These are phyloP conservation scores for Neurospora pannonica DNA, from an alignment of 495 filamentous ascomycete genomes.

Conservation along the genomic window DNA sequence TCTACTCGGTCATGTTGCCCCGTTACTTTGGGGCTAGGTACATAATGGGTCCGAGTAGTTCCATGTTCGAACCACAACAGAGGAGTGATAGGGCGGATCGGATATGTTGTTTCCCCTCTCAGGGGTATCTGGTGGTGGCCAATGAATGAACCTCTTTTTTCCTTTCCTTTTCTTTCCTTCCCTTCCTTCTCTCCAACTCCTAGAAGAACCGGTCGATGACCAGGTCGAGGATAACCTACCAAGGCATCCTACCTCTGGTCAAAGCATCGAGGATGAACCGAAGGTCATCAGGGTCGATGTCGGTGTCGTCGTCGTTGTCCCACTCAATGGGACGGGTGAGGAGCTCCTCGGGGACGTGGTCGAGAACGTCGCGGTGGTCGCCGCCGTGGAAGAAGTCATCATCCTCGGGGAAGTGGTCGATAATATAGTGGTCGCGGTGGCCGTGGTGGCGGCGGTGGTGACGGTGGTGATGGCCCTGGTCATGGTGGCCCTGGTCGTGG, in stretches of 20 bases:
- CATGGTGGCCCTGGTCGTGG: not conserved
- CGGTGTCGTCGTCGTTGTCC: not conserved
- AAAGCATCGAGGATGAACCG: not conserved
- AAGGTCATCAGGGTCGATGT: not conserved
- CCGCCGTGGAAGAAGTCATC: not conserved
- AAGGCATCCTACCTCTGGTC: not conserved
- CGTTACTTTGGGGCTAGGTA: not conserved
- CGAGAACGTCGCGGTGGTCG: not conserved
- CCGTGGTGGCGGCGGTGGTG: not conserved
- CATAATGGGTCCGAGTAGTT: not conserved
- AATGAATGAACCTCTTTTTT: not conserved
- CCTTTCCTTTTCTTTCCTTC: not conserved
- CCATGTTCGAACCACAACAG: not conserved
- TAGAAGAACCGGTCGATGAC: not conserved
- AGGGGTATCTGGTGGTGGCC: not conserved
- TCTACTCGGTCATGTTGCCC: not conserved
- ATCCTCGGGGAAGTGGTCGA: not conserved
- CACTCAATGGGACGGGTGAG: not conserved
- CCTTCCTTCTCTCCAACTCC: not conserved
- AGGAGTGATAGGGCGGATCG: not conserved
- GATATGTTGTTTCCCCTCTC: not conserved
- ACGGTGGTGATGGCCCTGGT: not conserved
- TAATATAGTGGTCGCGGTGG: not conserved
- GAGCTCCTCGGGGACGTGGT: not conserved
- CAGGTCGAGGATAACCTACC: not conserved